A percentile compares a stretch with the other conserved stretches of the same genome.
Conservation (phyloP, 2,329 filamentous ascomycete species). For the Ilyonectria sp. region DNA sequence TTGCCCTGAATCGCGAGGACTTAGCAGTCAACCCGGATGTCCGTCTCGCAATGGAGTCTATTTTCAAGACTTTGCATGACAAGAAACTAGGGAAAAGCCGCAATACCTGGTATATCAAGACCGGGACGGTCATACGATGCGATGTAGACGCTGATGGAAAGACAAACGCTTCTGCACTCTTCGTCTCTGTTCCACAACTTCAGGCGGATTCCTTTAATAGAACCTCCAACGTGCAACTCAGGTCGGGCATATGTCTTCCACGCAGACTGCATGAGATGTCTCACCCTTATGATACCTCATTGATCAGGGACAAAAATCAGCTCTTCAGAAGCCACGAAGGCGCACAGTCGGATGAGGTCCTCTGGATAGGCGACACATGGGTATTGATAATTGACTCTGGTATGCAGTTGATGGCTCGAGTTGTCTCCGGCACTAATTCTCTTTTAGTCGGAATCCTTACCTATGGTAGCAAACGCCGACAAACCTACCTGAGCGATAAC, state of each 20-base stretch:
- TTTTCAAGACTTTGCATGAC: constrained; percentile 1
- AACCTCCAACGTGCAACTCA: background rate
- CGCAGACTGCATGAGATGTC: constrained; percentile 8
- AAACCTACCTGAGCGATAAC: background rate
- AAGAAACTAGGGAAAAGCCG: constrained; percentile 9
- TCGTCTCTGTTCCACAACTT: constrained; percentile 1
- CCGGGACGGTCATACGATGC: constrained; percentile 9
- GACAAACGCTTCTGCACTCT: background rate
- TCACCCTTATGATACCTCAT: constrained; percentile 8
- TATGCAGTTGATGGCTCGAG: background rate
- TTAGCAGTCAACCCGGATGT: background rate
- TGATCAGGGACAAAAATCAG: background rate
- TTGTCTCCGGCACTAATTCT: background rate
- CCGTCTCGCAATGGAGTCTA: background rate
- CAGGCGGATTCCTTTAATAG: background rate
- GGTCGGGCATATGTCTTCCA: constrained; percentile 1
- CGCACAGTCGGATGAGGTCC: constrained; percentile 1
- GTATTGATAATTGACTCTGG: constrained; percentile 11
- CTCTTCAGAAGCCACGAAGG: constrained; percentile 10
- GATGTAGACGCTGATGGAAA: constrained; percentile 3
- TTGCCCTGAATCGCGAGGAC: background rate
- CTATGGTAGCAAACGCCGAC: constrained; percentile 1
- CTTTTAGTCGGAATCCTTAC: constrained; percentile 9
- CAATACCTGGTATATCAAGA: constrained; percentile 7
- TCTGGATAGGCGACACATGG: constrained; percentile 2